Base-by-base conservation (phyloP, 345 rosid genomes). In the Camelina laxa region DNA sequence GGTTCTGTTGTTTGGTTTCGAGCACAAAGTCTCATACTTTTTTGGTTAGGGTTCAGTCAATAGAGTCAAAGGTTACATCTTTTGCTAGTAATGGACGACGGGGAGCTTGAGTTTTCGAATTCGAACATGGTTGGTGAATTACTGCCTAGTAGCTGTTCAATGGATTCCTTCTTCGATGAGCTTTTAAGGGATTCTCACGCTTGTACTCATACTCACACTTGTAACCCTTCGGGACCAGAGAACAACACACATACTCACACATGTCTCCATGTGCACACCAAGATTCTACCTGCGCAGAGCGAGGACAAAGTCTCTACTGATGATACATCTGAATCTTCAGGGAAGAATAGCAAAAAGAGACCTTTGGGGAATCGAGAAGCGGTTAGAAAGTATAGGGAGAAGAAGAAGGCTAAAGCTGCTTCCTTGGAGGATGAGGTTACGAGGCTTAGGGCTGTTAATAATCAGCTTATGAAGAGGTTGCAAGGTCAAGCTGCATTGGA, bases 211-310 rank as follows among this genome's bases (percentile, higher is more conserved):
- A 87, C 97, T 20, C 96, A 94, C 83, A 94, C 96, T 22, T 91
- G 98, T 69, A 94, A 94, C 36, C 98, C 97, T 9, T 91, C 98
- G 0, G 98, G 98, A 19, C 98, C 98, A 0, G 98, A 94, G 78
- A 83, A 79, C 71, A 83, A 79, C 69, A 88, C 97, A 1, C 98
- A 94, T 51, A 87, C 98, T 0, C 97, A 91, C 79, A 91, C 97
- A 7, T 94, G 98, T 82, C 87, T 81, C 47, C 97, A 94, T 73
- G 92, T 90, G 57, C 98, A 94, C 60, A 91, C 98, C 33, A 91
- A 90, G 80, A 84, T 90, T 60, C 84, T 94, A 56, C 79, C 98
- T 4, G 73, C 84, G 2, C 51, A 86, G 10, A 59, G 74, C 1
- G 95, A 85, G 2, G 97, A 90, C 20, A 88, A 87, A 80, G 81